Conservation (phyloP, 495 filamentous ascomycete genomes). For the Annulohypoxylon maeteangense region DNA sequence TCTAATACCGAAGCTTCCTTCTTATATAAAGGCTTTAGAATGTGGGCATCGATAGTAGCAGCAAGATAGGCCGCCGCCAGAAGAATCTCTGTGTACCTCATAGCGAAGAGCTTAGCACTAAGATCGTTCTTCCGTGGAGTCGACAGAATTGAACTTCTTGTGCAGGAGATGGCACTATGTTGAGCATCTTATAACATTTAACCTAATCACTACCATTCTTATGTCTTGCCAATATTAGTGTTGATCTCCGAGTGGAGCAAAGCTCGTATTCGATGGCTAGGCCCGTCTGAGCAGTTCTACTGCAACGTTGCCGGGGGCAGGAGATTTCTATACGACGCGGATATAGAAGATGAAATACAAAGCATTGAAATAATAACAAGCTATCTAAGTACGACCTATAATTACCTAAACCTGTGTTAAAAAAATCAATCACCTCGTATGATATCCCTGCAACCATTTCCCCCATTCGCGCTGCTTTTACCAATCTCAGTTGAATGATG, state of each 20-base stretch:
- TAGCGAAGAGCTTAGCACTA: slow-evolving; percentile 3
- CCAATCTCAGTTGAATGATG: background rate
- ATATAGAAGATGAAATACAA: background rate
- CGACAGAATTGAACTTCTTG: background rate
- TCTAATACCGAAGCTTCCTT: slow-evolving; percentile 6
- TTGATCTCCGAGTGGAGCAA: slow-evolving; percentile 24
- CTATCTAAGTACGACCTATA: background rate
- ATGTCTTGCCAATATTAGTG: background rate
- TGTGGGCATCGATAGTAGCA: background rate
- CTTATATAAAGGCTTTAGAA: background rate
- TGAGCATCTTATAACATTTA: background rate
- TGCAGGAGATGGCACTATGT: background rate
- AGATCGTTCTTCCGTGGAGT: background rate
- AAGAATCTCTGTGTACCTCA: slow-evolving; percentile 12
- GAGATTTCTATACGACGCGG: background rate
- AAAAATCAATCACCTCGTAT: background rate
- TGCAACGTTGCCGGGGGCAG: slow-evolving; percentile 17
- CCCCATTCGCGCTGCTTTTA: background rate
- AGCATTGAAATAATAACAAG: background rate
- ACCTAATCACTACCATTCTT: background rate
- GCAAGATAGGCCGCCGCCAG: slow-evolving; percentile 9
- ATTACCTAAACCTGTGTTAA: background rate
- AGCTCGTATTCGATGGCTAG: slow-evolving; percentile 24
- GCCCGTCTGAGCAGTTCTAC: background rate
- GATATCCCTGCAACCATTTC: background rate